These are phyloP conservation scores for Dictyostelium brefeldianum DNA, from an alignment of 78 protist genomes.

Conservation along the genomic window DNA sequence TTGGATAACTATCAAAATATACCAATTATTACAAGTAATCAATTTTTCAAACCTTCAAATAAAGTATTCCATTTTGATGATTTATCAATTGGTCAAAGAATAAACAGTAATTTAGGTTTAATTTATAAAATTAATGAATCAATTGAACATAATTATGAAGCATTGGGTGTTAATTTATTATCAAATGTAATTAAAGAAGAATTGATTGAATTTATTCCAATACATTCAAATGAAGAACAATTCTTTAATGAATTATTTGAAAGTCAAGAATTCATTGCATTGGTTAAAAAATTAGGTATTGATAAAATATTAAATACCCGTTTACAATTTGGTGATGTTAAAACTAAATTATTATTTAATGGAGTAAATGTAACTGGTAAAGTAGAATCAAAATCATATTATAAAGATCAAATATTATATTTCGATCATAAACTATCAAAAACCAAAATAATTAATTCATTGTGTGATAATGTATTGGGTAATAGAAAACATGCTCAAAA, in stretches of 20 bases:
- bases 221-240: background rate
- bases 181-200: background rate
- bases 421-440: background rate
- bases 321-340: background rate
- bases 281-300: background rate
- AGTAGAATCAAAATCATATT: background rate
- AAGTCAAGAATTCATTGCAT: background rate
- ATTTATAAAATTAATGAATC: background rate
- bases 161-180: background rate
- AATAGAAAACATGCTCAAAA: no score
- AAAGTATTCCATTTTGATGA: background rate
- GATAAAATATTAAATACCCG: background rate
- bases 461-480: no score
- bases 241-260: background rate
- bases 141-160: background rate
- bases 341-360: background rate
- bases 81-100: background rate
- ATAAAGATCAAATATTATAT: background rate
- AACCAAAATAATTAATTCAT: background rate
- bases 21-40: background rate
- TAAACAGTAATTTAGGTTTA: background rate
- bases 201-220: background rate
- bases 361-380: background rate
- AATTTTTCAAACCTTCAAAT: background rate
- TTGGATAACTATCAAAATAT: background rate